Base-by-base conservation (phyloP, 192 early-diverging fungal genomes). In the Chytriomyces hyalinus region DNA sequence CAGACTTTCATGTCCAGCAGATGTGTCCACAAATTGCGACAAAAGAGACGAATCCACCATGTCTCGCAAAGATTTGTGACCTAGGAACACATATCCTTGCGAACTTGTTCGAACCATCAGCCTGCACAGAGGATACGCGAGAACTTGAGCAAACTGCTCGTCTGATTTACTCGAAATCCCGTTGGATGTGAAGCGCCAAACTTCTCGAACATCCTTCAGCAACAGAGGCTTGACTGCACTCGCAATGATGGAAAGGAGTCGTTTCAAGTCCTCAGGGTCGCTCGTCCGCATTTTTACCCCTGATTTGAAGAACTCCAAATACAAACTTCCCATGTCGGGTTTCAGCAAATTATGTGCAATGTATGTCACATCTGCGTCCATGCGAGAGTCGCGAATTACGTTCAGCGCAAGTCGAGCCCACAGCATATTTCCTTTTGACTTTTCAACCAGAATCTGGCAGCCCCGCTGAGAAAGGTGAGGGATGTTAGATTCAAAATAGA, bases 291-390 rank as follows among this genome's bases (percentile, higher is more conserved):
- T 1, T 17, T n/a, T 22, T 4, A 60, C 2, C 17, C 57, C 57
- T 4, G 57, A 17, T 22, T 60, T 60, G 22, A 60, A 60, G 57
- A 17, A n/a, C 57, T 60, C 57, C 57, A 60, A 60, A 5, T 60
- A 60, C 22, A 60, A 60, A 5, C 17, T 17, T n/a, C 17, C 57
- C 57, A 60, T 17, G 57, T 22, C 57, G 1, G 57, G 15, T 60
- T 60, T 60, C 22, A 60, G 57, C 1, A 60, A 17, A n/a, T 22
- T 17, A 60, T 60, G 57, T 4, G 57, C 57, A 22, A 60, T 60
- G 57, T 60, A 60, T 17, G 57, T 60, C 57, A 60, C 57, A 60
- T 60, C 57, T n/a, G 57, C 57, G 4, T 60, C 57, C 57, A 60
- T 60, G 15, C 57, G 4, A 1, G 57, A 0, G 57, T 60, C 57